A percentile compares a stretch with the other conserved stretches of the same genome.
These are phyloP conservation scores for Ceratobasidium sp. DNA, from an alignment of 1,284 basidiomycete species.

Conservation along the genomic window DNA sequence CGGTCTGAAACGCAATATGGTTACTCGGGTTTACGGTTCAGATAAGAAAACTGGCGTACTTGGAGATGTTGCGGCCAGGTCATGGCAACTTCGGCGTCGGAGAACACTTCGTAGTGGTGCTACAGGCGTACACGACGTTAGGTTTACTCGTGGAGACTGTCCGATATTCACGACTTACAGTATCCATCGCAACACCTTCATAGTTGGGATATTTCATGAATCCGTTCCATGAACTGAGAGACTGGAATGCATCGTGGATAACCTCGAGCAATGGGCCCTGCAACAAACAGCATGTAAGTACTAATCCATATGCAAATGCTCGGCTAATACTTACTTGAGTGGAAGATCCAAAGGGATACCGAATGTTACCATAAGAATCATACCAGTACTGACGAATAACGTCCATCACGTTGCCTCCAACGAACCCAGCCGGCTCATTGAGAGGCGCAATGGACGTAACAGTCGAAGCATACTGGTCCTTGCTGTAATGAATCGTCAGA, in stretches of 20 bases:
- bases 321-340: too few relatives aligned
- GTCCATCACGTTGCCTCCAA: slow-evolving; percentile 67
- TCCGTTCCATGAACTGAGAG: slow-evolving; percentile 78
- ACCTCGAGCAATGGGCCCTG: slow-evolving; percentile 75
- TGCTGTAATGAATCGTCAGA: slow-evolving; percentile 54
- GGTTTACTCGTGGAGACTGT: too few relatives aligned
- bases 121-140: slow-evolving; percentile 51
- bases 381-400: slow-evolving; percentile 78
- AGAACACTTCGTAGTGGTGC: slow-evolving; percentile 89
- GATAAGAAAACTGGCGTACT: slow-evolving; percentile 47
- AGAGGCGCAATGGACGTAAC: slow-evolving; percentile 74
- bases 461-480: slow-evolving; percentile 53
- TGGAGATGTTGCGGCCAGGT: slow-evolving; percentile 73
- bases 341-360: slow-evolving; percentile 60
- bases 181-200: slow-evolving; percentile 67
- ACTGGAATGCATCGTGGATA: slow-evolving; percentile 89
- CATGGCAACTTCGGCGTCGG: slow-evolving; percentile 65
- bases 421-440: slow-evolving; percentile 85
- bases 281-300: too few relatives aligned
- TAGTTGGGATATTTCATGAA: slow-evolving; percentile 69
- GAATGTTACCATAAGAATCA: slow-evolving; percentile 80
- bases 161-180: slow-evolving; percentile 43
- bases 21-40: slow-evolving; percentile 56
- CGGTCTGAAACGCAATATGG: too few relatives aligned
- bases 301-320: too few relatives aligned